These are phyloP conservation scores for Thalassiosira mediterranea DNA, from an alignment of 352 stramenopile genomes.

Conservation along the genomic window DNA sequence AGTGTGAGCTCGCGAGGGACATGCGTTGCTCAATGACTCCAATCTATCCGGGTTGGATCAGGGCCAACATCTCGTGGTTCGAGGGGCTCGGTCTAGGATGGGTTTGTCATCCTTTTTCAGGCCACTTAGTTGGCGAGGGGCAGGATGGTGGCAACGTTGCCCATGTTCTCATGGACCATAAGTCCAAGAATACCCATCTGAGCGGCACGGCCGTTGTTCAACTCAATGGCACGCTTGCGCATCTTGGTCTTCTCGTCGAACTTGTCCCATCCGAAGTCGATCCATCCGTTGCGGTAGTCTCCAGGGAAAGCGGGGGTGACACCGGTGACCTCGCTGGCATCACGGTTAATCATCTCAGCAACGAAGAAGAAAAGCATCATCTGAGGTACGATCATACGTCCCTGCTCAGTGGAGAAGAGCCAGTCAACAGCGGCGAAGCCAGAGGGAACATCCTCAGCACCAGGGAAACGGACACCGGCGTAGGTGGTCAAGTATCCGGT, in stretches of 20 bases:
- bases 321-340: slow-evolving; percentile 1
- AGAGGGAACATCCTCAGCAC: slow-evolving; percentile 31
- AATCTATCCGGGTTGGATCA: no score
- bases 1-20: no score
- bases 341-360: slow-evolving; percentile 17
- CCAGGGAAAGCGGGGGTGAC: slow-evolving; percentile 54
- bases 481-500: slow-evolving; percentile 56
- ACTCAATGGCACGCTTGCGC: slow-evolving; percentile 55
- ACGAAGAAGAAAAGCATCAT: slow-evolving; percentile 18
- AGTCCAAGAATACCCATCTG: slow-evolving; percentile 69
- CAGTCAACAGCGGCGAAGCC: slow-evolving; percentile 5
- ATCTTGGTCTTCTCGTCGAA: slow-evolving; percentile 68
- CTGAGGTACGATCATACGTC: slow-evolving; percentile 8
- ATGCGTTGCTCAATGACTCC: no score
- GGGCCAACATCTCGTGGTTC: no score
- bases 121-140: no score
- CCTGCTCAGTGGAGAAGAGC: slow-evolving; percentile 9
- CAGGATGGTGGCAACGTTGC: no score
- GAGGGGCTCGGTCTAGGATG: no score
- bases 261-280: slow-evolving; percentile 73
- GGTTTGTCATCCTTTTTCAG: no score
- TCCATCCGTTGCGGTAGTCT: slow-evolving; percentile 72
- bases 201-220: slow-evolving; percentile 64
- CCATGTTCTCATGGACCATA: slow-evolving; percentile 57
- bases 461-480: slow-evolving; percentile 35